These are phyloP conservation scores for Hamamelis virginiana DNA, from an alignment of 164 flowering plant species.

Conservation along the genomic window DNA sequence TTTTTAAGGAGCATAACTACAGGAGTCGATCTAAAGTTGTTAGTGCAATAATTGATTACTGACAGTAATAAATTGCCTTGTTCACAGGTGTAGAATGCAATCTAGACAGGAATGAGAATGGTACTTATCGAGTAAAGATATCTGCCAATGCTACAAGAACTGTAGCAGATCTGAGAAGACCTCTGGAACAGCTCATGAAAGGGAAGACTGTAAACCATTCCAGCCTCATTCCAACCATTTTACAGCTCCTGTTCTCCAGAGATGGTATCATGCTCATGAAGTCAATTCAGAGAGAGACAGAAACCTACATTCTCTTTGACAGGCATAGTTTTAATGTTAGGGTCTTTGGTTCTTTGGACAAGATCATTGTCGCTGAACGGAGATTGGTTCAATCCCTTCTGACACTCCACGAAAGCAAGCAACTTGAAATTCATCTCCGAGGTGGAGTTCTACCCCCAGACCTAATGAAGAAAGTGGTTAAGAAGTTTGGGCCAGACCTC, in stretches of 20 bases:
- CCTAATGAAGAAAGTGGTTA: constrained; percentile 74
- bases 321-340: constrained; percentile 44
- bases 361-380: constrained; percentile 46
- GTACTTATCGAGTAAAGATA: constrained; percentile 73
- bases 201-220: constrained; percentile 61
- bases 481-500: constrained; percentile 79
- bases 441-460: constrained; percentile 55
- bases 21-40: too few relatives aligned
- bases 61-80: background rate
- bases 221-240: constrained; percentile 50
- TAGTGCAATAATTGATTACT: background rate
- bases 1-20: background rate
- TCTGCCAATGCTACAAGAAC: constrained; percentile 77
- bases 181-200: constrained; percentile 75
- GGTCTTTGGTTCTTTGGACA: constrained; percentile 61
- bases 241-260: constrained; percentile 61
- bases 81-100: constrained; percentile 55
- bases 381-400: constrained; percentile 56
- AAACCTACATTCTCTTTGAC: constrained; percentile 67
- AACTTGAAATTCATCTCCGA: constrained; percentile 67
- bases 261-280: constrained; percentile 62
- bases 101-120: constrained; percentile 57
- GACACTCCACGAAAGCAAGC: constrained; percentile 56
- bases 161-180: constrained; percentile 79
- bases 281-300: constrained; percentile 59